A percentile compares a stretch with the other conserved stretches of the same genome.
These are phyloP conservation scores for Xanthoconium stramineum DNA, from an alignment of 768 basidiomycete genomes.

Conservation along the genomic window DNA sequence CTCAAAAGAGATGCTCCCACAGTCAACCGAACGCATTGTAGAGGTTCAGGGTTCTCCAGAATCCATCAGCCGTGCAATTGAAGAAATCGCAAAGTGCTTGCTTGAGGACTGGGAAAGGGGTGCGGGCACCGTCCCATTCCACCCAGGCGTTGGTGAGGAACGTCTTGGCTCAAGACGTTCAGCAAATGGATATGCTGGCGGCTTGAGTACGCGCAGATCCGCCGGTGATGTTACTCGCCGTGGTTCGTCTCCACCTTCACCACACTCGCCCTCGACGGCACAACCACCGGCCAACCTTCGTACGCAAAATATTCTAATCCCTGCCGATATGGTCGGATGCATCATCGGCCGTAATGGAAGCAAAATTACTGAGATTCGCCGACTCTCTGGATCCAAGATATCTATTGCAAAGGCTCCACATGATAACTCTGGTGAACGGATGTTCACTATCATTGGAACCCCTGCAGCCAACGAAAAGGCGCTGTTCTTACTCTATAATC, in stretches of 20 bases:
- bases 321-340: conserved; percentile 98
- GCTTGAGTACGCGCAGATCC: conserved; percentile 54
- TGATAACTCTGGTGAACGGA: conserved; percentile 97
- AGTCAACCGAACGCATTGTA: conserved; percentile 98
- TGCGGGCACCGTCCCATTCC: conserved; percentile 91
- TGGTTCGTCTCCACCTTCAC: conserved; percentile 40
- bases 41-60: conserved; percentile 95
- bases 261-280: conserved; percentile 43
- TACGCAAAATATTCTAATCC: conserved; percentile 99
- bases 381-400: conserved; percentile 96
- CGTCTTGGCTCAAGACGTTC: conserved; percentile 49
- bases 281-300: conserved; percentile 78
- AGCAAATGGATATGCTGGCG: conserved; percentile 50
- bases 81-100: conserved; percentile 93
- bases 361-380: conserved; percentile 99
- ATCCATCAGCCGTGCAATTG: conserved; percentile 87
- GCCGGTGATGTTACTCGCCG: conserved; percentile 54
- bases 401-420: conserved; percentile 99
- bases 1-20: conserved; percentile 98
- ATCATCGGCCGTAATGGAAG: conserved; percentile 95
- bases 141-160: conserved; percentile 82
- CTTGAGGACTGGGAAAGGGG: conserved; percentile 97
- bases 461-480: conserved; percentile 98
- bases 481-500: conserved; percentile 94
- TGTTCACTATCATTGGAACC: conserved; percentile 98